phyloP scores from a whole-genome alignment of 148 eudicot genomes.

The Rhododendron molle region DNA sequence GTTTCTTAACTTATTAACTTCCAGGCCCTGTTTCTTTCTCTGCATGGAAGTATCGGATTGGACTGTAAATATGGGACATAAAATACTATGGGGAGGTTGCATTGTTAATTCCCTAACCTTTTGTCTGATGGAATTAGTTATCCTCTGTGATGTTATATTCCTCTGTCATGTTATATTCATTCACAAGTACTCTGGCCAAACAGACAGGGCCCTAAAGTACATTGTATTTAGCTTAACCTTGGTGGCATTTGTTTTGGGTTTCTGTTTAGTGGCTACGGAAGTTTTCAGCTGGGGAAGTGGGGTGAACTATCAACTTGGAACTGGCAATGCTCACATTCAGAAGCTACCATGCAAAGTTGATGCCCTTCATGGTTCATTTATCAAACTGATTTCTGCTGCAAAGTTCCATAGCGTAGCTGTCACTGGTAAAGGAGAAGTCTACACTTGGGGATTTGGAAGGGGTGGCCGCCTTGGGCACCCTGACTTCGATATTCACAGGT shows the following conservation, averaged over 20 bases:
- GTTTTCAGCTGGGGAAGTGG: constrained; percentile 99
- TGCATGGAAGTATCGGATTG: background rate
- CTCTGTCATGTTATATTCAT: background rate
- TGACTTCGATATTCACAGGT: constrained; percentile 99
- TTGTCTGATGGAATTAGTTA: background rate
- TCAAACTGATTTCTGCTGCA: constrained; percentile 74
- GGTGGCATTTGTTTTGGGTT: background rate
- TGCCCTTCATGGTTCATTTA: constrained; percentile 72
- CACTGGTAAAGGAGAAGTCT: constrained; percentile 77
- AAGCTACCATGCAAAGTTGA: constrained; percentile 95
- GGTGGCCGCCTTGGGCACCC: constrained; percentile 99
- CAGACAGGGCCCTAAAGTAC: background rate
- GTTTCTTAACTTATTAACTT: background rate
- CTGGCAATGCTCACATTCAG: constrained; percentile 95
- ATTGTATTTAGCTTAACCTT: background rate
- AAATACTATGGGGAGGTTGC: background rate
- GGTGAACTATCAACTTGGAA: constrained; percentile 97
- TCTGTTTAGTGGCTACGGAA: constrained; percentile 65
- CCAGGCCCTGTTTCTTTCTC: background rate
- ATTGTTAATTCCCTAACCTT: background rate
- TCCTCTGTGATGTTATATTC: background rate
- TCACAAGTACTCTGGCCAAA: background rate
- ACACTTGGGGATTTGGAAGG: constrained; percentile 98
- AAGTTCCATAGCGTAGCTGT: constrained; percentile 98
- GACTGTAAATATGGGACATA: background rate